phyloP scores from a whole-genome alignment of 1,139 yeast genomes.

The Kodamaea derodonti region DNA sequence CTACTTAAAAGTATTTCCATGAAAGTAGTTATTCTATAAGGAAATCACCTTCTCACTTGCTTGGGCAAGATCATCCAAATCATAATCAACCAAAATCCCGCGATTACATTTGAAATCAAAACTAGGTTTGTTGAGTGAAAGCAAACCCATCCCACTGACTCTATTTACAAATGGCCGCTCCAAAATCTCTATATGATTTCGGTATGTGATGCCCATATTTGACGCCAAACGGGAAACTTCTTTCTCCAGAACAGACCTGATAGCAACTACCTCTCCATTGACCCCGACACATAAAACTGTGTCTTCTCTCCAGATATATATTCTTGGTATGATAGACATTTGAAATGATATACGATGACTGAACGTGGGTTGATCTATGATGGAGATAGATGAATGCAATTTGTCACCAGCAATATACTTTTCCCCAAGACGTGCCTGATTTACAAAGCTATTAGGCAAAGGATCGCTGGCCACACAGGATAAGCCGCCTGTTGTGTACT shows the following conservation, averaged over 20 bases:
- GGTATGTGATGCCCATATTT: constrained; percentile 6
- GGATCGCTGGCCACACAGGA: constrained; percentile 30
- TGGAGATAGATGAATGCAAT: constrained; percentile 33
- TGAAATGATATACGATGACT: constrained; percentile 13
- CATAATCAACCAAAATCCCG: constrained; percentile 31
- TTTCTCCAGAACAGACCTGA: constrained; percentile 17
- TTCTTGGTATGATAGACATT: constrained; percentile 42
- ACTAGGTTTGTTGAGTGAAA: constrained; percentile 34
- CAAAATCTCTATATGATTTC: constrained; percentile 18
- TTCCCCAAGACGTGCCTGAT: constrained; percentile 26
- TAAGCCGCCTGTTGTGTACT: constrained; percentile 10
- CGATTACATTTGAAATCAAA: constrained; percentile 30
- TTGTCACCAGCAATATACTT: constrained; percentile 41
- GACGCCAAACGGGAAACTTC: constrained; percentile 13
- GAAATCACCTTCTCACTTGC: background rate
- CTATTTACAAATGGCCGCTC: constrained; percentile 36
- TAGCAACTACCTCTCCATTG: constrained; percentile 44
- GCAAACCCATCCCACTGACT: constrained; percentile 40
- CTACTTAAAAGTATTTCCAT: no score
- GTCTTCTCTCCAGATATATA: constrained; percentile 14
- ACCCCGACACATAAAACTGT: constrained; percentile 41
- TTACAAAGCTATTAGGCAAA: constrained; percentile 35
- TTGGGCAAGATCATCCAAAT: constrained; percentile 27
- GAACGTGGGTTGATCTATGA: constrained; percentile 16
- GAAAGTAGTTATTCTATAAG: no score